Conservation (phyloP, 192 early-diverging fungal genomes). For the Diversispora epigaea region DNA sequence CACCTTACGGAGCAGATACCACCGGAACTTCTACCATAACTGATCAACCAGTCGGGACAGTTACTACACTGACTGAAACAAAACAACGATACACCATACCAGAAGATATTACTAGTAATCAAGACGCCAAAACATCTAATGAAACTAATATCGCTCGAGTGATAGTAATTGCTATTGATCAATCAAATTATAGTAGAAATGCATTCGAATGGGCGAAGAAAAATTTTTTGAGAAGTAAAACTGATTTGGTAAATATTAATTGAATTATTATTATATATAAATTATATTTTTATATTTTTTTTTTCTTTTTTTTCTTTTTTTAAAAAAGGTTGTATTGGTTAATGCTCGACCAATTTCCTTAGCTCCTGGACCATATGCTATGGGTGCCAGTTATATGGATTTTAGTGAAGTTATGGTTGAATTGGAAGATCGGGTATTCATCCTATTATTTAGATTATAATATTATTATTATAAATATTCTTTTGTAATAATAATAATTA, state of each 20-base stretch:
- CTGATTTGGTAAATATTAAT: conserved; percentile 30
- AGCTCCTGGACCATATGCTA: conserved; percentile 38
- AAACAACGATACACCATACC: too few species aligned
- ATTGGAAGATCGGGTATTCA: conserved; percentile 10
- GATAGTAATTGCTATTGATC: conserved; percentile 38
- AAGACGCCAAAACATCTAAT: neutral
- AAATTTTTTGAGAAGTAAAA: conserved; percentile 40
- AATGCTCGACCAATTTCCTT: conserved; percentile 40
- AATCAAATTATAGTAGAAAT: conserved; percentile 30
- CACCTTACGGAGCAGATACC: too few species aligned
- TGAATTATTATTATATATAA: neutral
- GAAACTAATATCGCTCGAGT: conserved; percentile 31
- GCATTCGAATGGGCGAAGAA: conserved; percentile 45
- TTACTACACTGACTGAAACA: too few species aligned
- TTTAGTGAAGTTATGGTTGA: conserved; percentile 40
- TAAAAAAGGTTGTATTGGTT: conserved; percentile 36
- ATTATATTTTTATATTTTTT: neutral
- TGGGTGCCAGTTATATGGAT: conserved; percentile 36
- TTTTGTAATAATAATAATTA: neutral
- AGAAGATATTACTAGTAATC: conserved; percentile 7
- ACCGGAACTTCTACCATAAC: too few species aligned
- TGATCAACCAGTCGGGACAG: too few species aligned
- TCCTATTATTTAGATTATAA: neutral
- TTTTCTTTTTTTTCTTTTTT: neutral
- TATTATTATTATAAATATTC: neutral